These are phyloP conservation scores for Hypholoma fasciculare DNA, from an alignment of 768 basidiomycete species.

Conservation along the genomic window DNA sequence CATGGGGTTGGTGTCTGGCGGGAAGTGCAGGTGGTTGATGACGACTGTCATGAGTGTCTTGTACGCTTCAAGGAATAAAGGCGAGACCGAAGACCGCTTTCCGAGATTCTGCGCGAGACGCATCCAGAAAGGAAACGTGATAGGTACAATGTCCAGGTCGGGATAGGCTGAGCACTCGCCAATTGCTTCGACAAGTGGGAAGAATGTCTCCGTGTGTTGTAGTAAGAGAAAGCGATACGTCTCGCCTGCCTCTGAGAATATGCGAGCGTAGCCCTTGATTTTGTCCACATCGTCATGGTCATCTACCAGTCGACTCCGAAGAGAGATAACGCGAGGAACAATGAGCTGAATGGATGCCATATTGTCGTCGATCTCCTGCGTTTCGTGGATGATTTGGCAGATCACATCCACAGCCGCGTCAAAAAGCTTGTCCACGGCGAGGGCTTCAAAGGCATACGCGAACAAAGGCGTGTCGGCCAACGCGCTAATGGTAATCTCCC, in stretches of 20 bases:
- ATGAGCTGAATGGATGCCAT: conserved; percentile 87
- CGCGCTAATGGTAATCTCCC: conserved; percentile 68
- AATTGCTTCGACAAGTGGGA: conserved; percentile 94
- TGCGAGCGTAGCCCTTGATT: conserved; percentile 85
- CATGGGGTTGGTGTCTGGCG: conserved; percentile 63
- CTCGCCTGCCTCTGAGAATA: conserved; percentile 98
- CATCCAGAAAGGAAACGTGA: conserved; percentile 99
- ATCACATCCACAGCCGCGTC: conserved; percentile 90
- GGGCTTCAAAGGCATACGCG: conserved; percentile 78
- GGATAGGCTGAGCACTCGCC: conserved; percentile 89
- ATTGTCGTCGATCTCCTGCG: conserved; percentile 95
- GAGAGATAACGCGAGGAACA: conserved; percentile 79
- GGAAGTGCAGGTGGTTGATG: conserved; percentile 91
- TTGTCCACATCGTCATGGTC: conserved; percentile 80
- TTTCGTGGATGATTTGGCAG: conserved; percentile 96
- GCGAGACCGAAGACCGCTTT: conserved; percentile 69
- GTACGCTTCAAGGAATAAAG: conserved; percentile 84
- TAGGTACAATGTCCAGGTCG: conserved; percentile 94
- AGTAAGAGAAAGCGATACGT: conserved; percentile 88
- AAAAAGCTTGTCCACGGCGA: conserved; percentile 84
- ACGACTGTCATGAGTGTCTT: conserved; percentile 81
- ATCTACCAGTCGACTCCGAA: conserved; percentile 62
- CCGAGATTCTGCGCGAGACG: conserved; percentile 88
- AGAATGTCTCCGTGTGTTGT: conserved; percentile 89
- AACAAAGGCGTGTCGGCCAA: conserved; percentile 82